Base-by-base conservation (phyloP, 2,329 filamentous ascomycete species). In the Emmonsia crescens region DNA sequence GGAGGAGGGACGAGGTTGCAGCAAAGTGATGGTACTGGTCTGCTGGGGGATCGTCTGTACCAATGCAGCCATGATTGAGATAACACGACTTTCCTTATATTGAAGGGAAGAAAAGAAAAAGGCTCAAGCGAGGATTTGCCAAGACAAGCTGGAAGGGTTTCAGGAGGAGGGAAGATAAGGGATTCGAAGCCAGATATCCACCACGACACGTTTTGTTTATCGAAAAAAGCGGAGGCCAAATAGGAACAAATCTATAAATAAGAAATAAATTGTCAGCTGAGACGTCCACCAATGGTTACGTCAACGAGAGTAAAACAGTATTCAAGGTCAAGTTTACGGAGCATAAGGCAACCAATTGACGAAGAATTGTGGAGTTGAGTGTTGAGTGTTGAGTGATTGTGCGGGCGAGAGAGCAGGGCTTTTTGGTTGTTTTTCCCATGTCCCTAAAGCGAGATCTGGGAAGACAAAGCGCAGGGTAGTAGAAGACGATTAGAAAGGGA, bases 41-140 rank as follows among this genome's bases (percentile, higher is more conserved):
- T 90, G 87, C 78, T 89, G 87, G 70, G 89, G 84, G 73, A 89
- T 89, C 64, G 87, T 85, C 78, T 93, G 89, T 72, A 92, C 87
- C 80, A 93, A 82, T 76, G 89, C 88, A 80, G 89, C 89, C 89
- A 94, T 93, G 75, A 74, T 87, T 80, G 55, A 62, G 51, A 59
- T 56, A 14, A 57, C 60, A 64, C 60, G 49, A 1, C 38, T 40
- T 38, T 54, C 9, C 27, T 27, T 57, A 64, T 57, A 64, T 64
- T 65, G 66, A 19, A 31, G 59, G 42, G 33, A 54, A 66, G 65
- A 57, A 65, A 38, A 33, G 46, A 38, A n/a, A 36, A 24, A 31
- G 24, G 38, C 31, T 56, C 19, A 54, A 61, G 40, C 5, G 16
- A 12, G n/a, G 16, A 48, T 51, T 27, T 44, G 27, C 29, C 38